Percentiles rank a stretch among this genome's conserved stretches.
phyloP scores from a whole-genome alignment of 2,329 filamentous ascomycete genomes.

The Fusarium decemcellulare region DNA sequence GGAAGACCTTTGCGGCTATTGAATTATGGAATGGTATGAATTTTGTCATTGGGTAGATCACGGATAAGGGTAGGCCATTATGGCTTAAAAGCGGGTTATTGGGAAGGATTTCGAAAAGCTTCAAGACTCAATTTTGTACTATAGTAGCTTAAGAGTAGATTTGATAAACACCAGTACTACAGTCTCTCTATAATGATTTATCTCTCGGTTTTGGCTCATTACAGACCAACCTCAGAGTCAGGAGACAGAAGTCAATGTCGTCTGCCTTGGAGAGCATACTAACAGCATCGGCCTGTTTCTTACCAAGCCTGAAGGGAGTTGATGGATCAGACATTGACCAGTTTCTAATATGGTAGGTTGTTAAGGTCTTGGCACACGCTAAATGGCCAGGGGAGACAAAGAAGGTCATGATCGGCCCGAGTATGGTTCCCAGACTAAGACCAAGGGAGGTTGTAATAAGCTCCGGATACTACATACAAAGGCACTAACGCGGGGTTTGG shows the following conservation, averaged over 20 bases:
- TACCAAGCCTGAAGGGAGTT: no score
- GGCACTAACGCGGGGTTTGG: background rate
- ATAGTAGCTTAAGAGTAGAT: background rate
- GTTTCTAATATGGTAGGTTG: background rate
- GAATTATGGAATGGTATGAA: background rate
- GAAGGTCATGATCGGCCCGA: background rate
- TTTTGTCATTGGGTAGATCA: background rate
- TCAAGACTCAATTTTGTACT: background rate
- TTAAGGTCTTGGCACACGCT: background rate
- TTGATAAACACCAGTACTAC: background rate
- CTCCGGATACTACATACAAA: slow-evolving; percentile 2
- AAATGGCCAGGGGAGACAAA: background rate
- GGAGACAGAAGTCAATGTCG: background rate
- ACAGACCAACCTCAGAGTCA: background rate
- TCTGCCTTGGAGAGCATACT: no score
- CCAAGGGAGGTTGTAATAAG: background rate
- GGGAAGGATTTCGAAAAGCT: background rate
- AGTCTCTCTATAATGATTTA: background rate
- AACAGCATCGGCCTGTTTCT: no score
- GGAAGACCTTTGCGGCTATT: background rate
- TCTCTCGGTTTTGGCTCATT: background rate
- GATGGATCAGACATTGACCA: no score
- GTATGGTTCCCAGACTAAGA: background rate
- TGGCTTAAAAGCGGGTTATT: background rate
- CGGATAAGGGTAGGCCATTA: background rate